Base-by-base conservation (phyloP, 257 asterid genomes). In the Sherardia arvensis region DNA sequence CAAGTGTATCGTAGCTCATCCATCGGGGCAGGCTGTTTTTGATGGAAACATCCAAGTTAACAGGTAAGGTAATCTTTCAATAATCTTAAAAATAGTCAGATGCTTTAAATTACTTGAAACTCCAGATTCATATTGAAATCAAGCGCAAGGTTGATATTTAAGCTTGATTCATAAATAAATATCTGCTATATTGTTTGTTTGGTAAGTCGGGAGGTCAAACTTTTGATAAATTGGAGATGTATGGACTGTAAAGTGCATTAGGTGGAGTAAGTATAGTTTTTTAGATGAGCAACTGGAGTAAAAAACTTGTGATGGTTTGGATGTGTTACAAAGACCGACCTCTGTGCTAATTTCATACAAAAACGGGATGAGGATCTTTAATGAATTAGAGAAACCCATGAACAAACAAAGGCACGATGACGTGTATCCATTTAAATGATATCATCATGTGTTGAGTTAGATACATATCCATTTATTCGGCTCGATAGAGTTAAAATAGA, bases 31-130 rank as follows among this genome's bases (percentile, higher is more conserved):
- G 73, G 93, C 89, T 34, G 96, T 89, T 70, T 92, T 92, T 60
- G 93, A 92, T 71, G 99, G 99, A 53, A 92, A 87, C 10, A 81
- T 92, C 68, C 97, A 85, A 82, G 99, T 92, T 64, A 89, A 87
- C 53, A 82, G 99, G 99, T 92, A 85, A 82, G 99, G 99, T 92
- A 85, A 57, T 56, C 21, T 40, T 27, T 66, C 22, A 27, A 9
- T 9, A 3, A 4, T 43, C 54, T 47, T 38, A 58, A 29, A 23
- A 22, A 21, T 66, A 15, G 60, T 29, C 25, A 45, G 28, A 17
- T 65, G 47, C 47, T 23, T 60, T 8, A 15, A 11, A 47, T 26
- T 18, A 0, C 10, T 47, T 17, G 34, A 20, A 38, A 38, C 3
- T 38, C 12, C 18, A 9, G 47, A 10, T 10, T 29, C 22, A 25